Evolutionary conservation across 352 stramenopile genomes (phyloP).

Genomic region (Stephanocyclus meneghinianus): DNA sequence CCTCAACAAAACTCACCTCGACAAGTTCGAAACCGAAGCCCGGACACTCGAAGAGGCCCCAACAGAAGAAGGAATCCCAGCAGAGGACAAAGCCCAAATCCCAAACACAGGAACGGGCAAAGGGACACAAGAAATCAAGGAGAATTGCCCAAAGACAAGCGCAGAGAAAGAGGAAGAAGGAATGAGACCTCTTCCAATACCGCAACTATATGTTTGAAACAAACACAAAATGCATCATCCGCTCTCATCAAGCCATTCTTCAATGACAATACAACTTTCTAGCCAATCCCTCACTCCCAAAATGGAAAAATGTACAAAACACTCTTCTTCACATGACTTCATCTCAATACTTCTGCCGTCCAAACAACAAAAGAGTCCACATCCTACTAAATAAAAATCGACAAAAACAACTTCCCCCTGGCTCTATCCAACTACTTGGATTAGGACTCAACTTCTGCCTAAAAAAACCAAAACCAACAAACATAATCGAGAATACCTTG

Average conservation of each 20-base stretch:
- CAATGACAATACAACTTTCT: not conserved
- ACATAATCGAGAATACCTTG: not conserved
- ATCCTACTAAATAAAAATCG: not conserved
- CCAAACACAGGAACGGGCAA: not conserved
- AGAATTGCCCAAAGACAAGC: not conserved
- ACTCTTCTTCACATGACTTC: no score
- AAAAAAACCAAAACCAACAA: no score
- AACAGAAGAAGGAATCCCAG: no score
- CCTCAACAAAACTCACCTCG: no score
- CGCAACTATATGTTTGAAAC: not conserved
- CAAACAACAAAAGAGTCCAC: not conserved
- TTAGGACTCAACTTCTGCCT: slow-evolving; percentile 19
- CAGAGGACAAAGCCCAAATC: not conserved
- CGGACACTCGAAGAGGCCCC: not conserved
- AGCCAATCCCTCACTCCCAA: not conserved
- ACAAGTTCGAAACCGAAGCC: no score
- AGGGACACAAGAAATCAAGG: not conserved
- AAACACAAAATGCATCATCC: not conserved
- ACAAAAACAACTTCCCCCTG: no score
- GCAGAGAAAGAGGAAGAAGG: not conserved
- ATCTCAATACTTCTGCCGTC: not conserved
- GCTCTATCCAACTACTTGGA: not conserved
- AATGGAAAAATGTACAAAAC: not conserved
- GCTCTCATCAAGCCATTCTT: not conserved
- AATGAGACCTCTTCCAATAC: not conserved